Conservation (phyloP, 192 early-diverging fungal genomes). For the Piromyces finnis region DNA sequence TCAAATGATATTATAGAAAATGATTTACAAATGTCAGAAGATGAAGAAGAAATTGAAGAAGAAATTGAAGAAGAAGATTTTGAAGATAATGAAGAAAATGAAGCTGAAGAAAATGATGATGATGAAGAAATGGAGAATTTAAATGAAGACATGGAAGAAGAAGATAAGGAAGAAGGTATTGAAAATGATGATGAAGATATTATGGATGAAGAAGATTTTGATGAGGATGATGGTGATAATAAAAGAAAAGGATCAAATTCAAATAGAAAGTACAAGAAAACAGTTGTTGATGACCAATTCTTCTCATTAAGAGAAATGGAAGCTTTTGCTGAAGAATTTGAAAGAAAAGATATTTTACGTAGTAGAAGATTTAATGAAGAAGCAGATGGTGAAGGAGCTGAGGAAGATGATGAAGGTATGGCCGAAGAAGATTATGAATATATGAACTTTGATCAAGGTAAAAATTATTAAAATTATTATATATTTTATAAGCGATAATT, state of each 20-base stretch:
- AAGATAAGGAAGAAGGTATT: conserved; percentile 5
- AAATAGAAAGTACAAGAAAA: conserved; percentile 19
- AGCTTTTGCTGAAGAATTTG: conserved; percentile 63
- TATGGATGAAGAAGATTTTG: not conserved
- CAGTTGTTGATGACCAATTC: conserved; percentile 81
- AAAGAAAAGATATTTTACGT: conserved; percentile 37
- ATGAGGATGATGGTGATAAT: conserved; percentile 7
- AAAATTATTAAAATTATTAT: too few relatives aligned
- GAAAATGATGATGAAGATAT: conserved; percentile 1
- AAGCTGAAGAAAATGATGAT: conserved; percentile 7
- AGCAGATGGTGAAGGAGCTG: conserved; percentile 25
- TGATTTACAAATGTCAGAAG: conserved; percentile 8
- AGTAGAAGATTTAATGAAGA: conserved; percentile 24
- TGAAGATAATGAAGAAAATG: conserved; percentile 9
- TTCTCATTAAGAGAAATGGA: conserved; percentile 81
- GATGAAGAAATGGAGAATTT: conserved; percentile 13
- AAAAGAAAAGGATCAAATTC: not conserved
- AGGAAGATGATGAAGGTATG: conserved; percentile 39
- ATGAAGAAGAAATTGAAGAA: conserved; percentile 18
- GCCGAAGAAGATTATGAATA: conserved; percentile 47
- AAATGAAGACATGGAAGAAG: conserved; percentile 34
- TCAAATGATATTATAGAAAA: not conserved
- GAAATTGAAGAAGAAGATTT: conserved; percentile 11
- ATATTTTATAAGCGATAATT: too few relatives aligned
- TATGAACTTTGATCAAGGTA: conserved; percentile 24